Percentiles rank a stretch among this genome's conserved stretches.
These are phyloP conservation scores for Paspalum vaginatum DNA, from an alignment of 176 grass and related monocot genomes.

Conservation along the genomic window DNA sequence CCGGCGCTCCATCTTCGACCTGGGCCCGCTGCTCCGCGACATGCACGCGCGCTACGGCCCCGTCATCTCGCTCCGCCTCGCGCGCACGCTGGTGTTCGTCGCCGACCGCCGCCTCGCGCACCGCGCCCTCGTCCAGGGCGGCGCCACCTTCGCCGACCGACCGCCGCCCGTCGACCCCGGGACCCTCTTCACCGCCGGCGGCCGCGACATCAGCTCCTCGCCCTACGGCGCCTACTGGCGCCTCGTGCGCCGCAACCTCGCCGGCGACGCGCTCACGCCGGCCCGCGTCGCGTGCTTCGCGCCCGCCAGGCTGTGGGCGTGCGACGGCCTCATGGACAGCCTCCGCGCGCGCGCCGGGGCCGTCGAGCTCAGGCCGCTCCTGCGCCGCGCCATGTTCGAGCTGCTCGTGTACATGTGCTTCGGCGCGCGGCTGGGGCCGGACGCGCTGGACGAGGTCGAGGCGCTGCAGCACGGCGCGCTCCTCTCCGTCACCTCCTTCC, in stretches of 20 bases:
- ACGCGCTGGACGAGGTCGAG: slow-evolving; percentile 50
- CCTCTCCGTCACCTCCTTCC: slow-evolving; percentile 24
- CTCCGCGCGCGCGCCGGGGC: not conserved
- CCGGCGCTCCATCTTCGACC: slow-evolving; percentile 48
- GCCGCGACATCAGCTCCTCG: slow-evolving; percentile 46
- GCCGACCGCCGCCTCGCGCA: slow-evolving; percentile 50
- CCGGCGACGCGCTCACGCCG: slow-evolving; percentile 38
- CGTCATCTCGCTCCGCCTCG: slow-evolving; percentile 48
- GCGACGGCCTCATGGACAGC: slow-evolving; percentile 42
- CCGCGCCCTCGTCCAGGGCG: slow-evolving; percentile 34
- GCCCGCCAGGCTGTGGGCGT: slow-evolving; percentile 26
- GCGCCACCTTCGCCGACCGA: slow-evolving; percentile 42
- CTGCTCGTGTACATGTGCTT: slow-evolving; percentile 69
- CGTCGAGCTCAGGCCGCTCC: slow-evolving; percentile 30
- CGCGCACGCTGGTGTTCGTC: slow-evolving; percentile 58
- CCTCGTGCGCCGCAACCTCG: slow-evolving; percentile 57
- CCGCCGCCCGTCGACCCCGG: not conserved
- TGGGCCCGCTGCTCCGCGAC: slow-evolving; percentile 43
- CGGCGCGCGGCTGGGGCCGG: slow-evolving; percentile 41
- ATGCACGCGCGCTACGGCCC: slow-evolving; percentile 48
- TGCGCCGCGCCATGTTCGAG: slow-evolving; percentile 59
- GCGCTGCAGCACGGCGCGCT: not conserved
- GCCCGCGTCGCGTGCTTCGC: slow-evolving; percentile 32
- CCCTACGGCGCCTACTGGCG: slow-evolving; percentile 58
- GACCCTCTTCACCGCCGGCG: slow-evolving; percentile 32